These are phyloP conservation scores for Phytophthora tentaculata DNA, from an alignment of 352 stramenopile species.

Conservation along the genomic window DNA sequence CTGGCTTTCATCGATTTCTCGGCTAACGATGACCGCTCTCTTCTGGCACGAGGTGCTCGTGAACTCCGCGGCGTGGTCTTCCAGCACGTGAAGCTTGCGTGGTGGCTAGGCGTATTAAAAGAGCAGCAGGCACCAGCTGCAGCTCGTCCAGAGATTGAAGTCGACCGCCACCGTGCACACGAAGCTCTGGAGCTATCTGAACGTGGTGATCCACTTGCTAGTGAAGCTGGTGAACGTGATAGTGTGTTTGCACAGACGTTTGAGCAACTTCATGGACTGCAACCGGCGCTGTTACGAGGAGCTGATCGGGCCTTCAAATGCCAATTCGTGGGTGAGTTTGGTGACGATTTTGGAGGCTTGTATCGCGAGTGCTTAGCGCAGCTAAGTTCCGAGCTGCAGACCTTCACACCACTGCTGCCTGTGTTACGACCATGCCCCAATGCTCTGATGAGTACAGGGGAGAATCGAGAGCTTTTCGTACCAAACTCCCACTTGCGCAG, in stretches of 20 bases:
- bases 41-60: conserved; percentile 68
- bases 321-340: conserved; percentile 92
- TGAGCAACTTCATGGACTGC: conserved; percentile 82
- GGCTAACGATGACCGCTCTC: conserved; percentile 57
- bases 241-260: conserved; percentile 90
- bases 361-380: conserved; percentile 91
- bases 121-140: conserved; percentile 85
- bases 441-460: conserved; percentile 75
- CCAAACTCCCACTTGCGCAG: conserved; percentile 68
- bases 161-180: conserved; percentile 81
- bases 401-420: conserved; percentile 64
- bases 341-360: conserved; percentile 90
- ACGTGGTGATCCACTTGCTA: conserved; percentile 27
- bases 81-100: conserved; percentile 89
- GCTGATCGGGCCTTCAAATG: conserved; percentile 92
- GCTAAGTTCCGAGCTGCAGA: conserved; percentile 90
- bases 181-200: conserved; percentile 62
- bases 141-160: conserved; percentile 83
- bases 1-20: conserved; percentile 89
- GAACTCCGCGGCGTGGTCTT: conserved; percentile 78
- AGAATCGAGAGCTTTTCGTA: conserved; percentile 91
- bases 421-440: conserved; percentile 92
- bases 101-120: conserved; percentile 89
- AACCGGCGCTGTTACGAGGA: conserved; percentile 85
- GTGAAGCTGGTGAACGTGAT: conserved; percentile 57